Base-by-base conservation (phyloP, 352 stramenopile genomes). In the Thalassiosira delicatula region DNA sequence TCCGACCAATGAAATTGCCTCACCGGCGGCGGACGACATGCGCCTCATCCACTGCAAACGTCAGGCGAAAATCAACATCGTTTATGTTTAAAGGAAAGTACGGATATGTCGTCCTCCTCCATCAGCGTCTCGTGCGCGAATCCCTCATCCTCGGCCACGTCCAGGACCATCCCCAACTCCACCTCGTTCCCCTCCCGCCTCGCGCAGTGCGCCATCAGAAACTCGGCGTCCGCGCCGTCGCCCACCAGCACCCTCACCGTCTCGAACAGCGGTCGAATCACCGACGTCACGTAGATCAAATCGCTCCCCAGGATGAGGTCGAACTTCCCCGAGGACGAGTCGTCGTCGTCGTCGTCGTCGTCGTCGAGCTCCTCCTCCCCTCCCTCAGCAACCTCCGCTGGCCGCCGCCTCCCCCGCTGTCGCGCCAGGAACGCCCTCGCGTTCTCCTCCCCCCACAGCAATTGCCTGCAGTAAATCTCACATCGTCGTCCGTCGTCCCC, bases 281-380 rank as follows among this genome's bases (percentile, higher is more conserved):
- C 75, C 27, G 49, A 57, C 33, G 65, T 42, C n/a, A 72, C 75
- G 68, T 90, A 90, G 3, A 87, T 62, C 23, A 90, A 56, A 76
- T 90, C 84, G 23, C 71, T 80, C 44, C 76, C 84, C 23, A 90
- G 61, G 37, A 90, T 76, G 1, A 90, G 17, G 68, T 88, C 80
- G 78, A 90, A 71, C 21, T 77, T 83, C 19, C 74, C 79, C 23
- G 17, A 42, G 30, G 42, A 23, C n/a, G n/a, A n/a, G n/a, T n/a
- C n/a, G n/a, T n/a, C n/a, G n/a, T n/a, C n/a, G n/a, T n/a, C n/a
- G n/a, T n/a, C n/a, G n/a, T n/a, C n/a, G n/a, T n/a, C n/a, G n/a
- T n/a, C n/a, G n/a, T n/a, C n/a, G n/a, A n/a, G n/a, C n/a, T n/a
- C n/a, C n/a, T n/a, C n/a, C n/a, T n/a, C n/a, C n/a, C n/a, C n/a